A percentile compares a stretch with the other conserved stretches of the same genome.
phyloP scores from a whole-genome alignment of 257 asterid species.

The Solanum okadae region DNA sequence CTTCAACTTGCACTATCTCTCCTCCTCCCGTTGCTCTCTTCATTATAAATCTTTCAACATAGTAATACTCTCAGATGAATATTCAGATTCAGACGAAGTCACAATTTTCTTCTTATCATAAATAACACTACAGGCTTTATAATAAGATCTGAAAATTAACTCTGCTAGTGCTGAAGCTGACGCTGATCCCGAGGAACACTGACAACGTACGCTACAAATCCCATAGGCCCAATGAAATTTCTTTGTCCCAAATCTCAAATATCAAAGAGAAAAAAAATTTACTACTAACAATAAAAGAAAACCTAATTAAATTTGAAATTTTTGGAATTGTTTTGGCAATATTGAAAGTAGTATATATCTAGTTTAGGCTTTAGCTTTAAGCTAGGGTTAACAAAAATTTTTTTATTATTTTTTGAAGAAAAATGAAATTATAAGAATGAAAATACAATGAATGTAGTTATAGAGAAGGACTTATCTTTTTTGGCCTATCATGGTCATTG shows the following conservation, averaged over 20 bases:
- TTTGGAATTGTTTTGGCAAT: background rate
- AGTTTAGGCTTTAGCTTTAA: background rate
- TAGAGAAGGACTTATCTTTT: background rate
- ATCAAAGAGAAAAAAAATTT: conserved; percentile 5
- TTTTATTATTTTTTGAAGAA: background rate
- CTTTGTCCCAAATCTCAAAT: conserved; percentile 15
- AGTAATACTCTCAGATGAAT: background rate
- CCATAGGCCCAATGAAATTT: conserved; percentile 12
- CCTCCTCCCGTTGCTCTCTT: conserved; percentile 21
- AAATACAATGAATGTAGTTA: conserved; percentile 25
- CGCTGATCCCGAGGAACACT: conserved; percentile 31
- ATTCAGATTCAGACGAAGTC: background rate
- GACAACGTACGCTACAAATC: conserved; percentile 10
- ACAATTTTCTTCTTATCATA: too few relatives aligned
- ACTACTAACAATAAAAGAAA: background rate
- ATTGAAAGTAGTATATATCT: background rate
- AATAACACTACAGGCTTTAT: background rate
- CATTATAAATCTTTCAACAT: background rate
- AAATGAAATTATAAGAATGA: background rate
- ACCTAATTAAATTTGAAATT: background rate
- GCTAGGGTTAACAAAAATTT: background rate
- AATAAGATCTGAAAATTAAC: background rate
- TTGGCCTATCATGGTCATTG: background rate
- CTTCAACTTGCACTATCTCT: conserved; percentile 89
- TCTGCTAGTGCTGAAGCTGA: background rate